Percentiles rank a stretch among this genome's conserved stretches.
Evolutionary conservation across 306 rosid genomes (phyloP).

Genomic region (Canavalia ensiformis): DNA sequence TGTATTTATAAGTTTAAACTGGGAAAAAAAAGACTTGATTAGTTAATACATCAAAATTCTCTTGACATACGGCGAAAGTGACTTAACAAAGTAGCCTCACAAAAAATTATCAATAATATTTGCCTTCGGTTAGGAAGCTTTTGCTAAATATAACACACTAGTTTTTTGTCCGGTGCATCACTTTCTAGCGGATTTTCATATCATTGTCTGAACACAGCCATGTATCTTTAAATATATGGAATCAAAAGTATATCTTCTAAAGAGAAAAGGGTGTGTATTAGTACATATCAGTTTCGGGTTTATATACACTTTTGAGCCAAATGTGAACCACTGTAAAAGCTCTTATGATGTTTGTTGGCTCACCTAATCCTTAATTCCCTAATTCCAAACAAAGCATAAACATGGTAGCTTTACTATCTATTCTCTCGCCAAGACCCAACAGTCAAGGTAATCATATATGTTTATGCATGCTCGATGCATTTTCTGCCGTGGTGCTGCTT

Average conservation of each 20-base stretch:
- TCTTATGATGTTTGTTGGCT: slow-evolving; percentile 39
- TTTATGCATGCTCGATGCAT: slow-evolving; percentile 51
- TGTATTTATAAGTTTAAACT: slow-evolving; percentile 39
- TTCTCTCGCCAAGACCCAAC: slow-evolving; percentile 38
- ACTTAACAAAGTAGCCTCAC: slow-evolving; percentile 45
- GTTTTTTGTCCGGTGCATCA: slow-evolving; percentile 47
- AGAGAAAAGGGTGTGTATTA: slow-evolving; percentile 41
- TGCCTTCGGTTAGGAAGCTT: slow-evolving; percentile 50
- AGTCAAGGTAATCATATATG: slow-evolving; percentile 49
- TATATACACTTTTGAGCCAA: slow-evolving; percentile 31
- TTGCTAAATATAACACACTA: slow-evolving; percentile 33
- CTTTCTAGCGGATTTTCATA: slow-evolving; percentile 53
- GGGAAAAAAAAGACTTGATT: slow-evolving; percentile 7
- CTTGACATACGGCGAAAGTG: slow-evolving; percentile 47
- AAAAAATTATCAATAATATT: slow-evolving; percentile 44
- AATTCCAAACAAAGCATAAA: slow-evolving; percentile 34
- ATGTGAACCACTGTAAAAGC: slow-evolving; percentile 34
- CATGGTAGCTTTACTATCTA: slow-evolving; percentile 31
- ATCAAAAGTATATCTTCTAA: slow-evolving; percentile 30
- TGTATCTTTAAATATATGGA: slow-evolving; percentile 34
- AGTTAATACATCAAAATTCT: slow-evolving; percentile 45
- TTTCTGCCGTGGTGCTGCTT: slow-evolving; percentile 46
- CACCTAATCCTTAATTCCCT: slow-evolving; percentile 47
- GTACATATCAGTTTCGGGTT: slow-evolving; percentile 32
- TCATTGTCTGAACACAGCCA: slow-evolving; percentile 48